Evolutionary conservation across 768 basidiomycete species (phyloP), one percentile per base, ranked within the genome.

Genomic region (Psilocybe cubensis): DNA sequence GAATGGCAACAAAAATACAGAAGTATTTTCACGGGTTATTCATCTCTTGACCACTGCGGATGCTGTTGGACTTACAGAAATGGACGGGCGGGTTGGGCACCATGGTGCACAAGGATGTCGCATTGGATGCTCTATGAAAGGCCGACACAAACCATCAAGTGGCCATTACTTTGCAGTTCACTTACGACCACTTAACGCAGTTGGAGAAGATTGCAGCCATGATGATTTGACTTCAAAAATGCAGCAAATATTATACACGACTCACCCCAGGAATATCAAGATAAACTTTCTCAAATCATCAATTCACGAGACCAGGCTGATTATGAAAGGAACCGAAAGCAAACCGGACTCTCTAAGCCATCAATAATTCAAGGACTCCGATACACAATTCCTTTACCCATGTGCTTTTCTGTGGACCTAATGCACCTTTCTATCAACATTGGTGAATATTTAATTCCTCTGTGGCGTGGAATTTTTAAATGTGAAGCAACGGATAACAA

Each of bases 401-500:
- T 18, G 0, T 66, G 64, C 45, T 74, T 72, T 38, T 48, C 61
- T 0, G 41, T 60, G 2, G 71, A 76, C 52, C 49, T 69, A 6
- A 76, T 76, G 74, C 74, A 76, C 46, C 63, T 73, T 2, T 42
- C 60, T 14, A 51, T 73, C 3, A 75, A 74, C 45, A 33, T 71
- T 14, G 58, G 57, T 1, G 64, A 71, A 3, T 64, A 72, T 11
- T 28, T 73, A 3, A 47, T 75, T 27, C 50, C 56, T 0, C 63
- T 77, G 1, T 76, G 74, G 75, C 66, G 68, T 0, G 72, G 73
- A 0, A 52, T 52, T 14, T 58, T 69, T 11, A 58, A 68, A 52
- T 65, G 55, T 40, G 62, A 62, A 43, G 18, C 61, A 1, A 62
- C 61, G 0, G 67, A 71, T 41, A 46, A 59, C 33, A 51, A 44